phyloP scores from a whole-genome alignment of 148 eudicot species.

The Polygonum aviculare region DNA sequence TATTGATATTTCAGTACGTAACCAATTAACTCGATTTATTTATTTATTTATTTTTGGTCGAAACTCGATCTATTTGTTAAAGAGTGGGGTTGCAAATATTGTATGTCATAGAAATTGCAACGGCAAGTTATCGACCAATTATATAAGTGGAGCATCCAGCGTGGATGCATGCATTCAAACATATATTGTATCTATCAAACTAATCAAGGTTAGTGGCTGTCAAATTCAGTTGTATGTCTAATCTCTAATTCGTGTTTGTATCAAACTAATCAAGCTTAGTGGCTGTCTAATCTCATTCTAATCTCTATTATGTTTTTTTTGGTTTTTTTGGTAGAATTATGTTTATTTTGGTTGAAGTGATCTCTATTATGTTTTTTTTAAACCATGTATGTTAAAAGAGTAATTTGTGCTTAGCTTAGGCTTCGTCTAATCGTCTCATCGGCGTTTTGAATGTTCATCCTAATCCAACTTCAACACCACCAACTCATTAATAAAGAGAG shows the following conservation, averaged over 20 bases:
- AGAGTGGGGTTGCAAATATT: not conserved
- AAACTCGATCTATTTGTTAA: not conserved
- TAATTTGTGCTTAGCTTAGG: too few relatives aligned
- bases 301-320: not conserved
- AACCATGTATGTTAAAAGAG: too few relatives aligned
- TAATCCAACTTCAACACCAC: too few relatives aligned
- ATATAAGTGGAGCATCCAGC: not conserved
- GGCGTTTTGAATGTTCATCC: too few relatives aligned
- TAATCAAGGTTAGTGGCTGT: not conserved
- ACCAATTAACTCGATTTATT: not conserved
- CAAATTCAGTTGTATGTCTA: not conserved
- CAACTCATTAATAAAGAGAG: too few relatives aligned
- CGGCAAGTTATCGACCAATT: not conserved
- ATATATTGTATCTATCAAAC: not conserved
- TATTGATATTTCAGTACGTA: not conserved
- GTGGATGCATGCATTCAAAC: slow-evolving; percentile 1
- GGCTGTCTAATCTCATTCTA: not conserved
- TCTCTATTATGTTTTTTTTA: too few relatives aligned
- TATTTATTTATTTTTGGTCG: too few relatives aligned
- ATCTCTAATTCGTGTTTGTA: not conserved
- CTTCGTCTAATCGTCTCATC: too few relatives aligned
- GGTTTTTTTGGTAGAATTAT: too few relatives aligned
- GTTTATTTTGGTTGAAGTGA: too few relatives aligned
- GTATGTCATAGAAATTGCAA: not conserved
- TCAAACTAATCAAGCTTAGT: not conserved